phyloP scores from a whole-genome alignment of 164 flowering plant genomes.

The Dillenia suffruticosa region DNA sequence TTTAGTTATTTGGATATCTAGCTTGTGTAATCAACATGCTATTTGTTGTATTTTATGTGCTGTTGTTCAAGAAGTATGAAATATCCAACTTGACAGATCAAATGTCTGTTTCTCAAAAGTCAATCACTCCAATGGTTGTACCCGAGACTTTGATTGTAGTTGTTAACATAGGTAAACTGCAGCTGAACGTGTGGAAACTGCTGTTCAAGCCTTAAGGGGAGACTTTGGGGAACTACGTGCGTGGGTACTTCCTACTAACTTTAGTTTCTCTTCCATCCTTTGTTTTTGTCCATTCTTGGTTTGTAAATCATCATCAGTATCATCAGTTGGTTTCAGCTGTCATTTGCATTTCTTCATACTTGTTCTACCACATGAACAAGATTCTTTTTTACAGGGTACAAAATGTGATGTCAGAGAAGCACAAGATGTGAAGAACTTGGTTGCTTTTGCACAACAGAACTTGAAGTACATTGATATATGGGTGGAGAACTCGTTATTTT shows the following conservation, averaged over 20 bases:
- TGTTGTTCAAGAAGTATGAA: too few relatives aligned
- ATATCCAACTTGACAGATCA: too few relatives aligned
- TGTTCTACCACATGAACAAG: constrained; percentile 1
- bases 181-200: constrained; percentile 75
- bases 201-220: constrained; percentile 47
- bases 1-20: too few relatives aligned
- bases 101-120: too few relatives aligned
- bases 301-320: neutral
- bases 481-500: constrained; percentile 34
- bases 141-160: too few relatives aligned
- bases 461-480: constrained; percentile 78
- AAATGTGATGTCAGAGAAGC: constrained; percentile 79
- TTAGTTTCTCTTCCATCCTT: neutral
- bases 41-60: too few relatives aligned
- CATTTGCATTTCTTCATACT: neutral
- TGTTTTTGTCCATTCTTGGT: neutral
- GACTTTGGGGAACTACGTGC: constrained; percentile 90
- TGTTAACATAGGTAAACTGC: constrained; percentile 10
- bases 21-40: too few relatives aligned
- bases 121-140: too few relatives aligned
- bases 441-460: constrained; percentile 55
- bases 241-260: constrained; percentile 74
- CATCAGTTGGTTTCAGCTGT: neutral
- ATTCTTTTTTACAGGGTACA: constrained; percentile 55
- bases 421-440: constrained; percentile 67